Evolutionary conservation across 352 stramenopile species (phyloP).

Genomic region (Aphanomyces stellatus): DNA sequence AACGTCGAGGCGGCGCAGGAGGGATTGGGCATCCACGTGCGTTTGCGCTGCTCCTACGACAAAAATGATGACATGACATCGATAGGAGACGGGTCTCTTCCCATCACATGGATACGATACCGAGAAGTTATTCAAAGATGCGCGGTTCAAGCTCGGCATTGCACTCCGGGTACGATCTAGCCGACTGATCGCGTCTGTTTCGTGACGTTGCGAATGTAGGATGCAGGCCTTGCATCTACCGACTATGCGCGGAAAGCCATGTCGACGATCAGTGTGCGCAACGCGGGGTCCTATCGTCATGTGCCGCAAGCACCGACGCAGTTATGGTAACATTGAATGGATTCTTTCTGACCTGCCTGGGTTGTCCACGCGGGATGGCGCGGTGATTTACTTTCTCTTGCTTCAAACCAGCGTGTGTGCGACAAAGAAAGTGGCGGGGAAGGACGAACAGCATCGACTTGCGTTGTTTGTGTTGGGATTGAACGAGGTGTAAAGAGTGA

Average conservation of each 20-base stretch:
- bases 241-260: slow-evolving; percentile 62
- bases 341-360: too few relatives aligned
- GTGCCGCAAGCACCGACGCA: slow-evolving; percentile 43
- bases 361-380: too few relatives aligned
- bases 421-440: too few relatives aligned
- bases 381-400: too few relatives aligned
- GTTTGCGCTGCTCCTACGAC: neutral
- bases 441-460: too few relatives aligned
- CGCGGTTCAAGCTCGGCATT: slow-evolving; percentile 68
- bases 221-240: slow-evolving; percentile 52
- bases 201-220: slow-evolving; percentile 22
- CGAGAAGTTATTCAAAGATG: slow-evolving; percentile 71
- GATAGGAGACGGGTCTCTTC: slow-evolving; percentile 58
- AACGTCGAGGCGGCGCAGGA: slow-evolving; percentile 59
- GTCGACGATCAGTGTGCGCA: slow-evolving; percentile 55
- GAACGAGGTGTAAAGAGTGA: too few relatives aligned
- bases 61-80: neutral
- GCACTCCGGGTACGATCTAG: slow-evolving; percentile 37
- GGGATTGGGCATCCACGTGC: slow-evolving; percentile 39
- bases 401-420: too few relatives aligned
- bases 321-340: slow-evolving; percentile 59
- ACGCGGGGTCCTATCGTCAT: slow-evolving; percentile 59
- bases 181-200: neutral
- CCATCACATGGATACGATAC: slow-evolving; percentile 65
- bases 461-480: too few relatives aligned